Percentiles rank a stretch among this genome's conserved stretches.
Conservation (phyloP, 345 rosid genomes). For the Eucalyptus pauciflora region DNA sequence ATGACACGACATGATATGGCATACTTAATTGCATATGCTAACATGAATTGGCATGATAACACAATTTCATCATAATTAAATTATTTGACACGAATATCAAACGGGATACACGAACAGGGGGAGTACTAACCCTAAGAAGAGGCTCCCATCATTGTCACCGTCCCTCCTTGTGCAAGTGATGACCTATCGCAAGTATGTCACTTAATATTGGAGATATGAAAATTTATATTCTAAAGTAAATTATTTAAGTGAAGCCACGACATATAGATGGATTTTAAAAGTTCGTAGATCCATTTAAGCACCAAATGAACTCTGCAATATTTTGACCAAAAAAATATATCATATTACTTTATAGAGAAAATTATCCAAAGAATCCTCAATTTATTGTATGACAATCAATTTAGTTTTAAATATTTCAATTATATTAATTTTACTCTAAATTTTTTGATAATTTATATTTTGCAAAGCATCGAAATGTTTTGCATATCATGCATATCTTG, state of each 20-base stretch:
- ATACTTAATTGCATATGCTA: neutral
- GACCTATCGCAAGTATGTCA: neutral
- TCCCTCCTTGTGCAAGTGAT: too few relatives aligned
- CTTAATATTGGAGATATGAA: neutral
- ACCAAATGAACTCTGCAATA: neutral
- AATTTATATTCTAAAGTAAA: neutral
- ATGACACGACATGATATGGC: too few relatives aligned
- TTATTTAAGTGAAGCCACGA: neutral
- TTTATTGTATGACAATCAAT: accelerated
- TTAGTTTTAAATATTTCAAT: accelerated
- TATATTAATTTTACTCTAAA: too few relatives aligned
- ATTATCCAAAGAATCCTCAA: accelerated
- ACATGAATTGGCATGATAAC: neutral
- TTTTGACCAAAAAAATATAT: too few relatives aligned
- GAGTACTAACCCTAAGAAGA: neutral
- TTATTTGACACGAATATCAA: neutral
- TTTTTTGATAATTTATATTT: neutral
- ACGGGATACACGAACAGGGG: neutral
- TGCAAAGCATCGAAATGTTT: neutral
- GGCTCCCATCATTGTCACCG: too few relatives aligned
- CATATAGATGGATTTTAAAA: neutral
- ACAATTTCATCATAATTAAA: neutral
- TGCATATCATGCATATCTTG: neutral
- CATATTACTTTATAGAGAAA: too few relatives aligned
- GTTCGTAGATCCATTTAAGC: neutral